Evolutionary conservation across 2,329 filamentous ascomycete genomes (phyloP), one percentile per base, ranked within the genome.

Genomic region (Fusarium paranaense): DNA sequence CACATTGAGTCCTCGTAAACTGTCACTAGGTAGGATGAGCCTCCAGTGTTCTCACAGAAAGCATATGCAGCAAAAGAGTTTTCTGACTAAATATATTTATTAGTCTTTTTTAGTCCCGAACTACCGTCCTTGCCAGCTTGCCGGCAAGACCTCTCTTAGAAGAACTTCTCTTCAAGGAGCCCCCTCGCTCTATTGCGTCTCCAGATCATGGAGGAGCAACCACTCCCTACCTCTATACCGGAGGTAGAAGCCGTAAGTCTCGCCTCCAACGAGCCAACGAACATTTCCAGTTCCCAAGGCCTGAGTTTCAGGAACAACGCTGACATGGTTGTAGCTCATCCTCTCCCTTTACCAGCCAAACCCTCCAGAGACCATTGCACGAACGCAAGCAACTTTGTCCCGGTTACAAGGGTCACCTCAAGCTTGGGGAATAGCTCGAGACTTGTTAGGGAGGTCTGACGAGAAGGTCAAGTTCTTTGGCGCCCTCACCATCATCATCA

Each of bases 401-500:
- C 87, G 88, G 30, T 85, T 98, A 20, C 97, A 98, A 80, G 91
- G 91, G 75, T 94, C 94, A 3, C 87, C 92, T 2, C 88, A 94
- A 78, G 96, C 95, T 64, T 99, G 97, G 97, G 88, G 93, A 65
- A 88, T 98, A 54, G 95, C 95, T 22, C 92, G 96, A 79, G 90
- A 90, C 61, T 87, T 98, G 16, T 86, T 98, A 13, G 86, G 86
- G 60, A 91, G 90, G 70, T 85, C 89, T 25, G 91, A 94, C 75
- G 89, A 93, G 70, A 92, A 95, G 78, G 90, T 97, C 75, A 93
- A 93, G 73, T 98, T 98, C 83, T 98, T 97, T 80, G 97, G 95
- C 16, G 96, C 95, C 33, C 87, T 98, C 68, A 98, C 96, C 0
- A 93, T 98, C 75, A 97, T 95, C 60, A 91, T 98, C 77, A 99